These are phyloP conservation scores for Globisporangium polare DNA, from an alignment of 352 stramenopile genomes.

Conservation along the genomic window DNA sequence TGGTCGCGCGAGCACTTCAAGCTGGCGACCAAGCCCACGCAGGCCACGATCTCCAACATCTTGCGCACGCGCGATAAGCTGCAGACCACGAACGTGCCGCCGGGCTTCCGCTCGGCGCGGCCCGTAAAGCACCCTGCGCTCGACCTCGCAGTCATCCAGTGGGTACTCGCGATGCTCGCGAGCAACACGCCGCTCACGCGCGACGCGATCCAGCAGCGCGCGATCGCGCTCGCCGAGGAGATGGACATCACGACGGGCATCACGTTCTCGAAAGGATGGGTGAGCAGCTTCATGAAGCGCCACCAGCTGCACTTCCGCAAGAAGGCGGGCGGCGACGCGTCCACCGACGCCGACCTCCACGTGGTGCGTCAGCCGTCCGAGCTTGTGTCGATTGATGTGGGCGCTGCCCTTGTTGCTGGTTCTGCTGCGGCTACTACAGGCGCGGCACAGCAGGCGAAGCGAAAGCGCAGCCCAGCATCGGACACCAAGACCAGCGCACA, in stretches of 20 bases:
- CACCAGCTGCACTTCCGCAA: conserved; percentile 39
- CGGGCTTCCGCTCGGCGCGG: conserved; percentile 35
- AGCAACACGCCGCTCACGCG: conserved; percentile 22
- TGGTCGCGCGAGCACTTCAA: conserved; percentile 56
- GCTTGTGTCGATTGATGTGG: conserved; percentile 4
- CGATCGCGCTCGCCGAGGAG: conserved; percentile 28
- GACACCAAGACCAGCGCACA: conserved; percentile 3
- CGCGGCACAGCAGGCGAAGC: not conserved
- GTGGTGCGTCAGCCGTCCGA: conserved; percentile 15
- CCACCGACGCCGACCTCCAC: conserved; percentile 7
- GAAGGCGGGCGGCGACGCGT: conserved; percentile 14
- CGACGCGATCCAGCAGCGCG: conserved; percentile 31
- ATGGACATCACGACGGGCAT: conserved; percentile 34
- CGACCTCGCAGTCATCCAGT: conserved; percentile 38
- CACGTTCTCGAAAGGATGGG: conserved; percentile 62
- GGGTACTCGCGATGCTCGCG: conserved; percentile 36
- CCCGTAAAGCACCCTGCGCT: conserved; percentile 52
- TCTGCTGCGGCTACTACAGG: not conserved
- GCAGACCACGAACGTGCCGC: conserved; percentile 33
- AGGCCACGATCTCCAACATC: conserved; percentile 67
- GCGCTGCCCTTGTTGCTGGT: not conserved
- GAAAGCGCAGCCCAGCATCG: not conserved
- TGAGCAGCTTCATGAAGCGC: conserved; percentile 53
- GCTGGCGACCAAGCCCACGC: conserved; percentile 41
- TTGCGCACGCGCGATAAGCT: conserved; percentile 44